Conservation (phyloP, 2,329 filamentous ascomycete genomes). For the Nemania serpens region DNA sequence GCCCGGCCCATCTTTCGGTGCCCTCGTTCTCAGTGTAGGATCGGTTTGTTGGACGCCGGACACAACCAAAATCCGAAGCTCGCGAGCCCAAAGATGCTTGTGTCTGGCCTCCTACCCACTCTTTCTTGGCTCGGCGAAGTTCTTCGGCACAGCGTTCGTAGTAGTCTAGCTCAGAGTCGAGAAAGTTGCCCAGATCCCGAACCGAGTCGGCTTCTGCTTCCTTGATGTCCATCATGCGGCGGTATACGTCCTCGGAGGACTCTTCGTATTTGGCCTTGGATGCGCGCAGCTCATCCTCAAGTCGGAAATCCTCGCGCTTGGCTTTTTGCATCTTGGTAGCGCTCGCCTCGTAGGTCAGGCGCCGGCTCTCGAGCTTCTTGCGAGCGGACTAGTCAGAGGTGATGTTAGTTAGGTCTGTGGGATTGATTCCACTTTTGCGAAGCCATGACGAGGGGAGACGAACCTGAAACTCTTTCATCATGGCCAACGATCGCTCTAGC, state of each 20-base stretch:
- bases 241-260: slow-evolving; percentile 85
- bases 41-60: slow-evolving; percentile 38
- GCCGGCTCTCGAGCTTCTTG: slow-evolving; percentile 90
- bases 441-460: slow-evolving; percentile 32
- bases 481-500: slow-evolving; percentile 84
- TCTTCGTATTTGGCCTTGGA: slow-evolving; percentile 98
- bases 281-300: slow-evolving; percentile 88
- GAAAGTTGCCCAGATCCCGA: slow-evolving; percentile 75
- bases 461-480: slow-evolving; percentile 98
- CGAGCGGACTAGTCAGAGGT: slow-evolving; percentile 61
- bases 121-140: slow-evolving; percentile 60
- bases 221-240: slow-evolving; percentile 96
- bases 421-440: too few relatives aligned
- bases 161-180: slow-evolving; percentile 89
- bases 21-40: slow-evolving; percentile 49
- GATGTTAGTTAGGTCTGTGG: slow-evolving; percentile 23
- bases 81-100: slow-evolving; percentile 27
- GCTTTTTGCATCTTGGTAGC: slow-evolving; percentile 89
- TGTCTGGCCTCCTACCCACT: slow-evolving; percentile 46
- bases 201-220: slow-evolving; percentile 86
- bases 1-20: slow-evolving; percentile 39
- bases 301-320: slow-evolving; percentile 89
- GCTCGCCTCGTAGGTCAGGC: slow-evolving; percentile 88
- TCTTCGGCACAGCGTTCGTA: slow-evolving; percentile 90
- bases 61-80: slow-evolving; percentile 35